Base-by-base conservation (phyloP, 2,329 filamentous ascomycete genomes). In the Aspergillus calidoustus region DNA sequence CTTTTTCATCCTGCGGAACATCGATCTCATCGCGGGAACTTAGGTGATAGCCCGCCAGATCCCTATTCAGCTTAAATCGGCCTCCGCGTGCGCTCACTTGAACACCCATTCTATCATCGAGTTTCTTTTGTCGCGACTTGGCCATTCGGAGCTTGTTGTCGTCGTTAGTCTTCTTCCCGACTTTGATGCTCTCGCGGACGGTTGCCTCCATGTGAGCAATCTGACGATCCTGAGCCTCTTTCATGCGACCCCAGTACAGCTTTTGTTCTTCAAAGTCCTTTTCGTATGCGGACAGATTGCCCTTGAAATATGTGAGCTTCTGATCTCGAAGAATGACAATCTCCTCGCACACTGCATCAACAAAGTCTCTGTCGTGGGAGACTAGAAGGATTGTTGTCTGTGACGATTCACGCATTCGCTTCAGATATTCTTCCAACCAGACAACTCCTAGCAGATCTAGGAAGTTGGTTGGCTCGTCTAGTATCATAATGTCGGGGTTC, bases 391-490 rank as follows among this genome's bases (percentile, higher is more conserved):
- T 82, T 0, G 91, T 95, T 0, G 83, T 85, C 2, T 81, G 77
- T 0, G 82, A 77, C 0, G 74, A 75, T 22, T 87, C 83, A 4
- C 82, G 81, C 3, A 89, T 75, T 43, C 84, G 80, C 56, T 79
- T 79, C 9, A 96, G 84, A 71, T 93, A 89, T 13, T 84, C 84
- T 71, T 96, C 89, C 1, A 97, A 82, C 91, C 92, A 96, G 59
- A 96, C 86, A 60, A 96, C 93, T 1, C 91, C 91, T 0, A 93
- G 83, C 0, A 96, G 81, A 70, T 96, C 92, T 1, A 96, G 83
- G 72, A 92, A 96, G 71, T 96, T 96, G 38, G 92, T 96, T 0
- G 92, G 92, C 72, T 96, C 92, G 73, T 96, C 92, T 2, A 96
- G 85, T 54, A 96, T 88, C 61, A 96, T 81, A 2, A 96, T 86